A percentile compares a stretch with the other conserved stretches of the same genome.
Conservation (phyloP, 257 asterid species). For the Scutellaria barbata region DNA sequence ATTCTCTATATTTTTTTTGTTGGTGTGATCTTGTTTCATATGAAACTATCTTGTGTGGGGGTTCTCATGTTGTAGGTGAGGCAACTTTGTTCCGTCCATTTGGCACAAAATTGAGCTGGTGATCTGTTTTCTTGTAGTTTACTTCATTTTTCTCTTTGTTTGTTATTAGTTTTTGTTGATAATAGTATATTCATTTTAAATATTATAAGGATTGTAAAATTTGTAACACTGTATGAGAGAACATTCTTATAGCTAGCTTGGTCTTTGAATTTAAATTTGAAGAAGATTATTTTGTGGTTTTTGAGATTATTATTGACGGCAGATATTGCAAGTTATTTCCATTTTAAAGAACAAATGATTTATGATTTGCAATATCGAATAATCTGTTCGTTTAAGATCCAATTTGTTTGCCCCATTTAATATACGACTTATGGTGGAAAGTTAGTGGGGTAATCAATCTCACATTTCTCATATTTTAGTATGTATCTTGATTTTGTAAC, state of each 20-base stretch:
- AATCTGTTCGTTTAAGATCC: not conserved
- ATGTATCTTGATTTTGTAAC: no score
- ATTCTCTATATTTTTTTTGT: not conserved
- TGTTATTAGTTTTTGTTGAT: conserved; percentile 33
- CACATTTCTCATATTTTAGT: no score
- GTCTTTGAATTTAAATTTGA: conserved; percentile 27
- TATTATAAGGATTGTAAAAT: conserved; percentile 40
- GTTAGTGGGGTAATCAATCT: no score
- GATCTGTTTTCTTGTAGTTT: conserved; percentile 27
- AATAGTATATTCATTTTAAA: conserved; percentile 41
- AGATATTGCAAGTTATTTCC: not conserved
- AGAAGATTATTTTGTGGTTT: not conserved
- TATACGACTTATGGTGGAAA: no score
- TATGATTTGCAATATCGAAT: not conserved
- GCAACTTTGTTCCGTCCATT: conserved; percentile 35
- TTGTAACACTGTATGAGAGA: conserved; percentile 36
- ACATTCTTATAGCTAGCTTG: conserved; percentile 9
- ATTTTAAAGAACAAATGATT: no score
- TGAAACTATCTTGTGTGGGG: conserved; percentile 35
- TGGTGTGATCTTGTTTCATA: conserved; percentile 32
- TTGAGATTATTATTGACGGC: no score
- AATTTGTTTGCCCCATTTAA: no score
- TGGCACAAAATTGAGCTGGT: conserved; percentile 26
- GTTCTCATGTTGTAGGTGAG: conserved; percentile 24
- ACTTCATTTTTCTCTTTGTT: conserved; percentile 16